Base-by-base conservation (phyloP, 208 protist genomes). In the Acanthamoeba quina region DNA sequence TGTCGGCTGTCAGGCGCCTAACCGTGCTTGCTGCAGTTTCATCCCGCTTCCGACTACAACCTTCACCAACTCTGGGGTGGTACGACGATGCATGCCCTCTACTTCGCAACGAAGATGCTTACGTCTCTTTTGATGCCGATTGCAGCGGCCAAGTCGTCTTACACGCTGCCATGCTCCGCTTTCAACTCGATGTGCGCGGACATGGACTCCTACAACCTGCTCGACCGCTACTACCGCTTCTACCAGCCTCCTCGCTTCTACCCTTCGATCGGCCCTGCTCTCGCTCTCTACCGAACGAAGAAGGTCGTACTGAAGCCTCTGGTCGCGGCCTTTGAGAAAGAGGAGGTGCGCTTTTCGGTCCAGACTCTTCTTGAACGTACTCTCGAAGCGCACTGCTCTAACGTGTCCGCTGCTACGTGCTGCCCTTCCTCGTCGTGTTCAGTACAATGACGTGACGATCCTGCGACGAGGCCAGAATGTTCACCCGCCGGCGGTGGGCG, bases 181-280 rank as follows among this genome's bases (percentile, higher is more conserved):
- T 37, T 70, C 64, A 70, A 70, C 64, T n/a, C 64, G 11, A 31
- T 37, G 29, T 70, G 64, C 64, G 9, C 9, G 24, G 29, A 21
- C 24, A 29, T 70, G 64, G 19, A 11, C 29, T 70, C 64, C 64
- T 70, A 37, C 19, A 10, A n/a, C 7, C 10, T 70, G 64, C n/a
- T 70, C 64, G 72, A 80, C 6, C 72, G 17, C 34, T 80, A 54
- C 41, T 26, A 80, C 17, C 72, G 31, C 31, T 29, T 80, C 72
- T 80, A 80, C 37, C 72, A 52, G 37, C 72, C 72, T 13, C 72
- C 72, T 54, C 72, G 31, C 9, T 80, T 80, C 72, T 52, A 80
- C 9, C 72, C 72, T 5, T 80, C 72, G 24, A 11, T 47, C 24
- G 72, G 7, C 2, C 7, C 31, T 26, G 72, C 72, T 1, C 41